These are phyloP conservation scores for Pichia californica DNA, from an alignment of 805 yeast species.

Conservation along the genomic window DNA sequence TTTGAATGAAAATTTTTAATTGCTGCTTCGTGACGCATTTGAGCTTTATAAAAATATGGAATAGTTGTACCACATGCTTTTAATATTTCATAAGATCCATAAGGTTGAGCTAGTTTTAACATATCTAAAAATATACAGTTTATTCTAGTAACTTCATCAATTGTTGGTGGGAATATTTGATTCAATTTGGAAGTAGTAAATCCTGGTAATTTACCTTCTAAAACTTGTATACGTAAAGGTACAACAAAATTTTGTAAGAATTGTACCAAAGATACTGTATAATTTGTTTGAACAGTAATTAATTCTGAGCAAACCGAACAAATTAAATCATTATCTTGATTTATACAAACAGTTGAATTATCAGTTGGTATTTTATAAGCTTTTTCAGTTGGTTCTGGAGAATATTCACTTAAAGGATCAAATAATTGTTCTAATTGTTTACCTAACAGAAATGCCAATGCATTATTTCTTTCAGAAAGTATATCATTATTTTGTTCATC, in stretches of 20 bases:
- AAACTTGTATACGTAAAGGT: constrained; percentile 66
- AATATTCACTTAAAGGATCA: constrained; percentile 85
- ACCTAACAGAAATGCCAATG: constrained; percentile 70
- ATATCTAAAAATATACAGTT: constrained; percentile 81
- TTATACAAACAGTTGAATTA: background rate
- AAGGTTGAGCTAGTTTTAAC: constrained; percentile 55
- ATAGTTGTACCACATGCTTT: constrained; percentile 76
- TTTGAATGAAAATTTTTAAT: constrained; percentile 53
- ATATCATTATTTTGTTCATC: constrained; percentile 26
- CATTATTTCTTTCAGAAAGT: constrained; percentile 55
- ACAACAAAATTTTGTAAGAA: constrained; percentile 73
- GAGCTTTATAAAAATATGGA: constrained; percentile 89
- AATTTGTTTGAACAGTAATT: constrained; percentile 63
- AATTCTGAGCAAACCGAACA: constrained; percentile 60
- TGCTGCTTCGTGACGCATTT: constrained; percentile 92
- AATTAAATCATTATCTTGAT: constrained; percentile 30
- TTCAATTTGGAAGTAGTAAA: constrained; percentile 63
- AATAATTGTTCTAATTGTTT: constrained; percentile 82
- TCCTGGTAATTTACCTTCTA: constrained; percentile 46
- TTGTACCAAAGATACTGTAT: constrained; percentile 63
- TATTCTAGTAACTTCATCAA: constrained; percentile 87
- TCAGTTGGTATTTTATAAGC: constrained; percentile 55
- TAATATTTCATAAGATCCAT: constrained; percentile 69
- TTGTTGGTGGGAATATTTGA: constrained; percentile 85
- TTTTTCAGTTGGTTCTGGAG: constrained; percentile 79